Base-by-base conservation (phyloP, 23 red algal genomes). In the Chondrus crispus region DNA sequence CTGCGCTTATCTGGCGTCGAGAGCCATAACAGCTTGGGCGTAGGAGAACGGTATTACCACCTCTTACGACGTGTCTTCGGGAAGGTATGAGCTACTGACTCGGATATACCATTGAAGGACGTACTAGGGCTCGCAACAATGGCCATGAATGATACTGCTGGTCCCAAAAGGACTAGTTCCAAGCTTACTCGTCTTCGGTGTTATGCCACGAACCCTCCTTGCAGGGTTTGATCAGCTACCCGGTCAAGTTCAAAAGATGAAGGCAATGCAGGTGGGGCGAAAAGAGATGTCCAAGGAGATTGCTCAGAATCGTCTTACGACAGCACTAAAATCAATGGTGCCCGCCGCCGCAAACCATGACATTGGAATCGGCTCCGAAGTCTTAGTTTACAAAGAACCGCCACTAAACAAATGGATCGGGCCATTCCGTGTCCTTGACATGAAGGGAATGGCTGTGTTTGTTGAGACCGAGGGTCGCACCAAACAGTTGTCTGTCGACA, bases 141-240 rank as follows among this genome's bases (percentile, higher is more conserved):
- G 38, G 82, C 82, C 53, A 73, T 86, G 29, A 45, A 86, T 26
- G 57, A 86, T 28, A 86, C 53, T 18, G 53, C 82, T 10, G 82
- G 82, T 7, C 51, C 51, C 52, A 5, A 2, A 33, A 9, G 82
- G 77, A 2, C 35, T 86, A 28, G 82, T 86, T 11, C 55, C 3
- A 0, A 86, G 58, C 58, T 40, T 86, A 5, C 42, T 86, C 14
- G 62, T 86, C 57, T 86, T 86, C n/a, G 0, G 55, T 45, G 53
- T 68, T 33, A 70, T 86, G 57, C 53, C 82, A 1, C 7, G 52
- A 46, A 48, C 53, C 4, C 62, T 46, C 1, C 26, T 70, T 22
- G 5, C 35, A 5, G 20, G 20, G 14, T n/a, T n/a, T 55, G 7
- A 29, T 6, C 8, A 53, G 51, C 78, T 83, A 22, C 78, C 78